Evolutionary conservation across 768 basidiomycete species (phyloP).

Genomic region (Mycena kentingensis): DNA sequence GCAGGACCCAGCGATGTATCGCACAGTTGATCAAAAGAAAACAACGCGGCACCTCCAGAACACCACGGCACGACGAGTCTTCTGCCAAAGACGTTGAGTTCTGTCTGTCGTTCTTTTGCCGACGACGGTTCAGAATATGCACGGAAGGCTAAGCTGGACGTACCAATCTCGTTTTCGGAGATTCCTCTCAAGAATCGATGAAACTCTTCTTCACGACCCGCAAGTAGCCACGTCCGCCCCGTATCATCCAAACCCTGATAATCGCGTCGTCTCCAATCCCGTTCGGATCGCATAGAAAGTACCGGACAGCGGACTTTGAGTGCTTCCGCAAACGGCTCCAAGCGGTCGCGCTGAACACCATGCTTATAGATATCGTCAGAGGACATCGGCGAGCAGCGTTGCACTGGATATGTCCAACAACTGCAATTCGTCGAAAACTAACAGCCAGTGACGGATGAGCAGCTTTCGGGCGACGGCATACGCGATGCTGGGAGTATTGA

Average conservation of each 20-base stretch:
- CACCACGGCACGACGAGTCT: slow-evolving; percentile 46
- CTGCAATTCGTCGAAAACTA: slow-evolving; percentile 63
- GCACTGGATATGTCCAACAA: slow-evolving; percentile 63
- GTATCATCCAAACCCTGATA: slow-evolving; percentile 21
- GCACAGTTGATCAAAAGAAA: slow-evolving; percentile 54
- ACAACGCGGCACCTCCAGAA: slow-evolving; percentile 40
- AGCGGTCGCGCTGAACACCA: slow-evolving; percentile 56
- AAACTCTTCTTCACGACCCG: slow-evolving; percentile 27
- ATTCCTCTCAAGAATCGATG: slow-evolving; percentile 16
- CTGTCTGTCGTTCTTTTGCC: too few relatives aligned
- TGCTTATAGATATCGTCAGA: slow-evolving; percentile 60
- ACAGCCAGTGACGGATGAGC: slow-evolving; percentile 48
- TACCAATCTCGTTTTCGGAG: neutral
- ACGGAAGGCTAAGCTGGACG: too few relatives aligned
- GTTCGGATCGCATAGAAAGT: slow-evolving; percentile 42
- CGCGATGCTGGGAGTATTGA: slow-evolving; percentile 41
- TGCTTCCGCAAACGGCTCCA: slow-evolving; percentile 58
- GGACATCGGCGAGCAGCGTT: slow-evolving; percentile 48
- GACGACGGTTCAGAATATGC: neutral
- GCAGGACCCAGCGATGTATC: slow-evolving; percentile 55
- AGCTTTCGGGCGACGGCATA: slow-evolving; percentile 48
- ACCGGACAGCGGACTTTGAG: slow-evolving; percentile 56
- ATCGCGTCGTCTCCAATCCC: slow-evolving; percentile 45
- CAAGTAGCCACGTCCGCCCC: slow-evolving; percentile 37
- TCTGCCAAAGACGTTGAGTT: slow-evolving; percentile 52